Evolutionary conservation across 2,329 filamentous ascomycete species (phyloP).

Genomic region (Fusarium sp.): DNA sequence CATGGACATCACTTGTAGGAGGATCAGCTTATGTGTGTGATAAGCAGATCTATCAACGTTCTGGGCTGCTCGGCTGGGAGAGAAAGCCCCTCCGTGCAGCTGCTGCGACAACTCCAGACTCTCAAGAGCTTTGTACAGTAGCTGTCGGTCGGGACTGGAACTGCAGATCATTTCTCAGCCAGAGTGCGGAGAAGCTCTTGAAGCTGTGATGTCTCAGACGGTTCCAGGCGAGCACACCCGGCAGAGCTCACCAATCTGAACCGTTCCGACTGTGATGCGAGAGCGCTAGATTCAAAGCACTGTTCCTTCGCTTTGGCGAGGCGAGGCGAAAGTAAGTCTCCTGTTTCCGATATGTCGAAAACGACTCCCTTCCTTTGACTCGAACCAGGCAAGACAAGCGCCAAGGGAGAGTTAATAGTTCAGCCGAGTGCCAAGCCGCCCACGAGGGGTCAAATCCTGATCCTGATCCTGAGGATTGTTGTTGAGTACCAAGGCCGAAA

Average conservation of each 20-base stretch:
- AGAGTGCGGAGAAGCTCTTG: constrained; percentile 37
- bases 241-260: constrained; percentile 12
- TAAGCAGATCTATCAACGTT: constrained; percentile 28
- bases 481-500: constrained; percentile 17
- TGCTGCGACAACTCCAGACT: constrained; percentile 24
- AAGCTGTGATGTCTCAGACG: constrained; percentile 28
- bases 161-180: constrained; percentile 32
- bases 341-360: constrained; percentile 33
- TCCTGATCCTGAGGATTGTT: neutral
- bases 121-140: constrained; percentile 6
- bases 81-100: constrained; percentile 15
- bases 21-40: constrained; percentile 21
- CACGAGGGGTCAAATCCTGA: constrained; percentile 21
- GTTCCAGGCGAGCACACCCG: constrained; percentile 25
- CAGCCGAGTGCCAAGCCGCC: constrained; percentile 15
- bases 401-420: constrained; percentile 16
- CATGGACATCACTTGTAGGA: constrained; percentile 21
- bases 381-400: constrained; percentile 21
- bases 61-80: constrained; percentile 24
- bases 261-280: constrained; percentile 4
- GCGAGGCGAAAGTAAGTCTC: neutral
- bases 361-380: constrained; percentile 15
- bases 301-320: constrained; percentile 17
- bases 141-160: constrained; percentile 11
- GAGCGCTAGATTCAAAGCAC: constrained; percentile 5